Conservation (phyloP, 2,329 filamentous ascomycete genomes). For the Dothideomycetes sp. region DNA sequence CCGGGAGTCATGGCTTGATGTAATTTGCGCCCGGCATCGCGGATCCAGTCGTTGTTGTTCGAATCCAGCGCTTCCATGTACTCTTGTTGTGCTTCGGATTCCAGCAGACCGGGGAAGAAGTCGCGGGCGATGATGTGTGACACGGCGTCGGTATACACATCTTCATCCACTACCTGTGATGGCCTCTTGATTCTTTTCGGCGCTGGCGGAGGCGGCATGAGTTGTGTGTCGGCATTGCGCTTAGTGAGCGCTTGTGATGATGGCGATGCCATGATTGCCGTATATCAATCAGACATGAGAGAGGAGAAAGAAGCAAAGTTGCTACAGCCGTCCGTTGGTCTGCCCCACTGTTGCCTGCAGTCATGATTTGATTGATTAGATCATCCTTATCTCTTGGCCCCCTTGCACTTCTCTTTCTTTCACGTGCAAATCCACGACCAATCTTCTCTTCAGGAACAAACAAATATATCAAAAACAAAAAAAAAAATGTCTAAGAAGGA, state of each 20-base stretch:
- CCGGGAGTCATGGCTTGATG: constrained; percentile 73
- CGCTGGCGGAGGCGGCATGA: constrained; percentile 82
- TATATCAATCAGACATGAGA: not conserved
- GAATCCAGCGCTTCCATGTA: constrained; percentile 88
- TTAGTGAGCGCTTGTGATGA: constrained; percentile 50
- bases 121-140: constrained; percentile 93
- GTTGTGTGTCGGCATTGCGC: constrained; percentile 51
- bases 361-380: not conserved
- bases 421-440: not conserved
- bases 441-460: not conserved
- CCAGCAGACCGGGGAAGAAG: constrained; percentile 87
- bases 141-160: constrained; percentile 80
- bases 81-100: constrained; percentile 80
- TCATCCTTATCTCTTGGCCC: not conserved
- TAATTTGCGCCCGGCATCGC: constrained; percentile 57
- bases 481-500: not conserved
- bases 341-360: too few species aligned
- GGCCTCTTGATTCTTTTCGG: constrained; percentile 88
- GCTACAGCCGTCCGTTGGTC: too few species aligned
- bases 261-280: constrained; percentile 5
- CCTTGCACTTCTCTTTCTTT: not conserved
- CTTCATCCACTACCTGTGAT: constrained; percentile 80
- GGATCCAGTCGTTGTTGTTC: constrained; percentile 76
- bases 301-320: not conserved
- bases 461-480: not conserved